Evolutionary conservation across 2,329 filamentous ascomycete species (phyloP).

Genomic region (Colletotrichum incanum): DNA sequence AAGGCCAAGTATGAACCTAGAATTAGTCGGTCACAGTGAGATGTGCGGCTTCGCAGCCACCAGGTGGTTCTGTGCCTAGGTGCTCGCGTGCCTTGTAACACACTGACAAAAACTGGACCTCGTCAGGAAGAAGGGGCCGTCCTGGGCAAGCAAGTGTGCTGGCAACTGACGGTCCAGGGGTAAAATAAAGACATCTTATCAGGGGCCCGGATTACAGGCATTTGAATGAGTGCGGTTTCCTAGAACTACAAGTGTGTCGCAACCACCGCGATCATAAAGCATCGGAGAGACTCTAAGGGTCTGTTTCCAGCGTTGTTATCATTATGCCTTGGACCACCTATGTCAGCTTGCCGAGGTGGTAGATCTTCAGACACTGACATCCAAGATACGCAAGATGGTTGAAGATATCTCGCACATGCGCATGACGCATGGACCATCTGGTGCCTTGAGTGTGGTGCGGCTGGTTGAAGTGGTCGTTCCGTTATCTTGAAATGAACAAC

Average conservation of each 20-base stretch:
- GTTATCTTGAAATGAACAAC: constrained; percentile 41
- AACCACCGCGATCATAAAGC: background rate
- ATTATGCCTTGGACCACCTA: no score
- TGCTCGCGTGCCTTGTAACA: background rate
- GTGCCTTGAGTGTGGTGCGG: constrained; percentile 13
- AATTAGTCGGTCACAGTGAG: background rate
- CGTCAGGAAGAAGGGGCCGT: background rate
- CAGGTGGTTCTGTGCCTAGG: background rate
- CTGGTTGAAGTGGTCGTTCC: constrained; percentile 26
- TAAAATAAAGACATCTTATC: background rate
- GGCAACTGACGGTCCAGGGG: background rate
- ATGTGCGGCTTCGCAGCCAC: background rate
- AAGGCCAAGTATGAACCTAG: background rate
- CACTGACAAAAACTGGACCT: background rate
- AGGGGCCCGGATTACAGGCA: background rate
- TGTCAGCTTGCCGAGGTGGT: background rate
- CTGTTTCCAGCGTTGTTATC: background rate
- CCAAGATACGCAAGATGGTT: background rate
- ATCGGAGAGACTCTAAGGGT: background rate
- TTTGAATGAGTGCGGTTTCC: background rate
- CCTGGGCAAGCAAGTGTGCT: background rate
- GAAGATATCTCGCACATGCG: constrained; percentile 11
- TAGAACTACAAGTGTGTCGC: constrained; percentile 14
- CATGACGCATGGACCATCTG: constrained; percentile 24
- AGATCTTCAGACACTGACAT: background rate